phyloP scores from a whole-genome alignment of 768 basidiomycete genomes.

The Cystobasidium tubakii region DNA sequence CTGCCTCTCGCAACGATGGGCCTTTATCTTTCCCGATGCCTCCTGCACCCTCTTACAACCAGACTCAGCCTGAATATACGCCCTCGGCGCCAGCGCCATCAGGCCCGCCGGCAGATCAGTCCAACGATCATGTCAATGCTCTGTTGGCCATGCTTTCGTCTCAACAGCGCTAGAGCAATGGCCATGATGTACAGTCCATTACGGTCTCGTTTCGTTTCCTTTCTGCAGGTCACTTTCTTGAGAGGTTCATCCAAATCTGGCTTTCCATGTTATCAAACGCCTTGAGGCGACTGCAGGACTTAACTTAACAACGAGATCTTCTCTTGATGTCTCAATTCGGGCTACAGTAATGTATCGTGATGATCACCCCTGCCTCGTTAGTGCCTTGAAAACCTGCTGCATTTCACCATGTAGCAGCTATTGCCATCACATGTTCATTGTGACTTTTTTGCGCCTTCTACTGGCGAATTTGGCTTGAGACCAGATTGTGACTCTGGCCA shows the following conservation, averaged over 20 bases:
- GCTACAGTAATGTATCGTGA: not conserved
- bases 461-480: not conserved
- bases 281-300: not conserved
- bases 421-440: not conserved
- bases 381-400: not conserved
- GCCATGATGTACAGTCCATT: not conserved
- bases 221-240: not conserved
- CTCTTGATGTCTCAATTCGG: not conserved
- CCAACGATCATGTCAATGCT: constrained; percentile 24
- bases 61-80: not conserved
- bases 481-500: constrained; percentile 18
- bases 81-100: not conserved
- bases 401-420: not conserved
- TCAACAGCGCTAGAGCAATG: constrained; percentile 7
- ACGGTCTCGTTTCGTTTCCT: not conserved
- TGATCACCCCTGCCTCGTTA: not conserved
- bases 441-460: not conserved
- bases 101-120: not conserved
- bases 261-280: not conserved
- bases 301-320: not conserved
- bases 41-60: not conserved
- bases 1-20: not conserved
- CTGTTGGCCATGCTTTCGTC: constrained; percentile 31
- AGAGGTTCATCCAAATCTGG: too few relatives aligned
- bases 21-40: not conserved